Evolutionary conservation across 768 basidiomycete genomes (phyloP), one percentile per base, ranked within the genome.

Genomic region (Suillus cothurnatus): DNA sequence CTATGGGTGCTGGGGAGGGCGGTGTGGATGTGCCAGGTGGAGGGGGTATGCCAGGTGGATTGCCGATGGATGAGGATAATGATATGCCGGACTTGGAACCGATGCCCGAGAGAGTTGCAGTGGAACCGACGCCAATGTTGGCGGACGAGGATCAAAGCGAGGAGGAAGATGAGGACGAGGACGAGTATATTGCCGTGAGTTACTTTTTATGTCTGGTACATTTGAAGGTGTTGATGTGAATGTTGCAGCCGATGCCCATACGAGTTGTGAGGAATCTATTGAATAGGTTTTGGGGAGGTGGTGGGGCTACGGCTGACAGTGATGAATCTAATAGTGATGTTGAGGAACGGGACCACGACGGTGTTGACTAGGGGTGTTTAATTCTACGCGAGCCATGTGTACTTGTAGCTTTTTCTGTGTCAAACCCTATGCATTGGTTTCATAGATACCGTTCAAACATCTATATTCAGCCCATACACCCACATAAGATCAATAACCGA

Each of bases 251-350:
- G 4, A 77, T 91, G 71, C 88, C 88, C 12, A 73, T 85, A 28
- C 83, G 87, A 2, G 72, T 88, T 8, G 73, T 90, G 2, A 80
- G 87, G 14, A 88, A 86, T 69, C 75, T 91, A 8, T 65, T 91
- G 47, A 83, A 82, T 60, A 77, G 87, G 11, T 82, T 92, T 67
- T 91, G 86, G 85, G 86, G 81, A 45, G 72, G 74, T 15, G 81
- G 61, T 71, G 80, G 31, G 65, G 65, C 64, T 63, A 57, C 72
- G 1, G 68, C 69, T 28, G 77, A 78, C 43, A 2, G 5, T 21
- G 41, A 63, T 11, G 63, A 49, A 23, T 61, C 57, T 59, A 61
- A 61, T 58, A 49, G 63, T 41, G 61, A 64, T 32, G 32, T 15
- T 23, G 58, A 38, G 36, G 57, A 63, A 38, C 52, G 52, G 3